Percentiles rank a stretch among this genome's conserved stretches.
phyloP scores from a whole-genome alignment of 169 alveolate species.

The Cryptosporidium sp. region DNA sequence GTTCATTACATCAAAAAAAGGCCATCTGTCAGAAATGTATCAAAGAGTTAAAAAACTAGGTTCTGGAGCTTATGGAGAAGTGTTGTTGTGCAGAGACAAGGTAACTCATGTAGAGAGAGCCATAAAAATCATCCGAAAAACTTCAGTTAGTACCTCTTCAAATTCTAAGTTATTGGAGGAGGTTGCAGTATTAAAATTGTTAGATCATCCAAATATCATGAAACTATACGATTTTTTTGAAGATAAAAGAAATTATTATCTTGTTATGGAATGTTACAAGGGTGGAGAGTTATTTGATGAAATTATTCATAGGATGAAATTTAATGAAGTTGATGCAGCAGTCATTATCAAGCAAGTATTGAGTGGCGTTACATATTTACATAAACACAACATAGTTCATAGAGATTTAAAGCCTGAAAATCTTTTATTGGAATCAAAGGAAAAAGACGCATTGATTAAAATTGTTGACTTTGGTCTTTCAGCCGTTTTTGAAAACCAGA shows the following conservation, averaged over 20 bases:
- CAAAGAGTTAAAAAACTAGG: conserved; percentile 88
- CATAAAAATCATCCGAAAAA: conserved; percentile 87
- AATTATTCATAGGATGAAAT: conserved; percentile 86
- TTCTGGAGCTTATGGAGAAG: conserved; percentile 93
- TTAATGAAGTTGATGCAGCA: conserved; percentile 92
- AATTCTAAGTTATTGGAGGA: conserved; percentile 83
- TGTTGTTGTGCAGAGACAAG: conserved; percentile 85
- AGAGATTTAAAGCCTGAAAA: conserved; percentile 92
- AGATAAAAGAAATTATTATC: conserved; percentile 86
- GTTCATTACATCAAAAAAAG: conserved; percentile 76
- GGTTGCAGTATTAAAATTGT: conserved; percentile 87
- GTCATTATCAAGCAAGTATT: conserved; percentile 91
- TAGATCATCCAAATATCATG: conserved; percentile 96
- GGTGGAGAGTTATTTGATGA: conserved; percentile 95
- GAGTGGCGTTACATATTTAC: conserved; percentile 93
- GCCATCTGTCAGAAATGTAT: conserved; percentile 84
- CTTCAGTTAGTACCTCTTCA: conserved; percentile 52
- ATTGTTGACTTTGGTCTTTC: conserved; percentile 93
- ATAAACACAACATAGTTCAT: conserved; percentile 89
- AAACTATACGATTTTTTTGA: conserved; percentile 92
- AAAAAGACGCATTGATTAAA: conserved; percentile 81
- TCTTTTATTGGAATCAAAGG: conserved; percentile 81
- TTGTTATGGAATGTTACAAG: conserved; percentile 91
- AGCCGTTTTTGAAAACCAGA: conserved; percentile 80
- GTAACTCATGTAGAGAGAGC: conserved; percentile 86